Conservation (phyloP, 2,329 filamentous ascomycete species). For the Thermoascus crustaceus region DNA sequence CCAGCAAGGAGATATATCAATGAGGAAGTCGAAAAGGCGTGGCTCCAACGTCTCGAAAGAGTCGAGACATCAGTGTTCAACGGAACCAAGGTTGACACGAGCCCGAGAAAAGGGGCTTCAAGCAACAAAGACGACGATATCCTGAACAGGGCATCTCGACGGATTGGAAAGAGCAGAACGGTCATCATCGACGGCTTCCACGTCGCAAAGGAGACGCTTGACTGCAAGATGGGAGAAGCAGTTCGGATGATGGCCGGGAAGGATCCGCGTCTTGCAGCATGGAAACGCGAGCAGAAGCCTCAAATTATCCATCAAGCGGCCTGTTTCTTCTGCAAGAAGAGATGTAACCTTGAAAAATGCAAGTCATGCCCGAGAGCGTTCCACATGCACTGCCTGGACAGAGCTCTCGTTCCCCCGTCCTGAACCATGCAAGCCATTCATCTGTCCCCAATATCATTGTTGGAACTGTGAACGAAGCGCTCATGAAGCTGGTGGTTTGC, state of each 20-base stretch:
- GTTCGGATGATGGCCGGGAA: constrained; percentile 21
- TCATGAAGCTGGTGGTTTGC: constrained; percentile 31
- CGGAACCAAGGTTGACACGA: constrained; percentile 39
- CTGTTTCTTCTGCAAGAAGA: constrained; percentile 11
- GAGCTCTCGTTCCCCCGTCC: no score
- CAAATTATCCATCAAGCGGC: constrained; percentile 41
- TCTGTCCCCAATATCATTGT: constrained; percentile 51
- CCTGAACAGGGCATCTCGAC: constrained; percentile 40
- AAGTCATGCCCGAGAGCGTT: constrained; percentile 47
- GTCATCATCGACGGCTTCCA: constrained; percentile 50
- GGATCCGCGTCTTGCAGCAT: background rate
- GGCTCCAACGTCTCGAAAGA: constrained; percentile 49
- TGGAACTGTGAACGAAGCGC: constrained; percentile 46
- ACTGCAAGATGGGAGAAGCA: constrained; percentile 48
- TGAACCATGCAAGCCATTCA: no score
- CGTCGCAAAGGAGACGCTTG: constrained; percentile 49
- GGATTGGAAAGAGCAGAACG: constrained; percentile 50
- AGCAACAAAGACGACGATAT: constrained; percentile 29
- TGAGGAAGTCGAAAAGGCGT: constrained; percentile 46
- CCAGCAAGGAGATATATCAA: constrained; percentile 23
- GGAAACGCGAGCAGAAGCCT: constrained; percentile 39
- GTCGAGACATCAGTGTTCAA: constrained; percentile 52
- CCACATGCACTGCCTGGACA: constrained; percentile 44
- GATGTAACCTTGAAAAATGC: constrained; percentile 6
- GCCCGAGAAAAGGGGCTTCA: constrained; percentile 15